phyloP scores from a whole-genome alignment of 345 rosid species.

The Raphanus raphanistrum region DNA sequence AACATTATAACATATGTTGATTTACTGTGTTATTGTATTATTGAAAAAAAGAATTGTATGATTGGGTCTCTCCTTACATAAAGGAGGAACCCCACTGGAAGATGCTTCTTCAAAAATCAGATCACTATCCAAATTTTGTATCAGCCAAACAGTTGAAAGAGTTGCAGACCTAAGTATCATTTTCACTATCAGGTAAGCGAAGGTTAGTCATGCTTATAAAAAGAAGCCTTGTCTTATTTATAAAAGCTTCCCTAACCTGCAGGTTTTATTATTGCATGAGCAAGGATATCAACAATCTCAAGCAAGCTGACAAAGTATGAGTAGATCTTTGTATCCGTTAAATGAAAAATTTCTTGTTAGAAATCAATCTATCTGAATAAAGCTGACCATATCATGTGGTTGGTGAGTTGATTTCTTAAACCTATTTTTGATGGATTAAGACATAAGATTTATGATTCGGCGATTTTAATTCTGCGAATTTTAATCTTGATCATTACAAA shows the following conservation, averaged over 20 bases:
- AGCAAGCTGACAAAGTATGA: neutral
- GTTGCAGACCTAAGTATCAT: no score
- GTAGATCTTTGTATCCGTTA: neutral
- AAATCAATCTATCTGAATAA: neutral
- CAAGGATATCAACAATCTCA: neutral
- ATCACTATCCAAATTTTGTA: no score
- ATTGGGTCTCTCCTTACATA: neutral
- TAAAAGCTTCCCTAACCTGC: neutral
- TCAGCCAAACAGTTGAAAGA: no score
- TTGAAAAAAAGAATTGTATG: no score
- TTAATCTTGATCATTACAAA: no score
- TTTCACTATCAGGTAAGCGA: neutral
- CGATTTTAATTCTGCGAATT: no score
- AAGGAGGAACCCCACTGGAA: neutral
- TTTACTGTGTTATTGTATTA: no score
- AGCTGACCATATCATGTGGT: neutral
- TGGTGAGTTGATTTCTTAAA: neutral
- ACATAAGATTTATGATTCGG: neutral
- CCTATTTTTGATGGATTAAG: neutral
- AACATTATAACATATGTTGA: no score
- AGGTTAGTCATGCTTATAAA: neutral
- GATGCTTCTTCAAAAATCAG: no score
- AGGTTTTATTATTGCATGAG: neutral
- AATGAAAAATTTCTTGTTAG: neutral
- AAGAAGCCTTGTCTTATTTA: neutral